Base-by-base conservation (phyloP, 2,329 filamentous ascomycete species). In the Periconia macrospinosa region DNA sequence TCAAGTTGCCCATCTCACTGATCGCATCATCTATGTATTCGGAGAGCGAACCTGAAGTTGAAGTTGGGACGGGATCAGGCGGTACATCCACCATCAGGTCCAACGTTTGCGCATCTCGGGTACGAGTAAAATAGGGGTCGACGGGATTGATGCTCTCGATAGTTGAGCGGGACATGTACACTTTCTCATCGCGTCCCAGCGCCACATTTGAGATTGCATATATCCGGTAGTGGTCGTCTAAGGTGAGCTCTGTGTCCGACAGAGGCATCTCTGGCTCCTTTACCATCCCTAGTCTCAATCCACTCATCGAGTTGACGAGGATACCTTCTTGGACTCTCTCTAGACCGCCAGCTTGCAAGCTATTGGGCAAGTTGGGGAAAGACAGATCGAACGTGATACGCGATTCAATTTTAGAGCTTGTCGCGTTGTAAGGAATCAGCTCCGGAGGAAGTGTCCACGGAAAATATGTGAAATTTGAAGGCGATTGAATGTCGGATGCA, bases 371-470 rank as follows among this genome's bases (percentile, higher is more conserved):
- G 41, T 80, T 78, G 10, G 86, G 86, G 65, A 89, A 89, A 0
- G 85, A 84, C 3, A 89, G 80, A 50, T 88, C 86, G 49, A 94
- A 86, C 2, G 91, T 89, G 10, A 88, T 81, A 17, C 88, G 87
- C 52, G 86, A 80, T 6, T 85, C 81, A 60, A 96, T 87, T 13
- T 83, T 85, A 5, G 87, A 82, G 61, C 91, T 96, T n/a, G 82
- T 88, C 0, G 89, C 93, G 65, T 95, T 86, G 10, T 78, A 75
- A 0, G 92, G 91, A 2, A 97, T 81, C 62, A 96, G 80, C 23
- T 84, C 81, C 1, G 80, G 78, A 0, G 94, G 93, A 0, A 99
- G 78, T 0, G 94, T 97, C 93, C 93, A 97, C 0, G 94, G 94
- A 67, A 92, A 97, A 64, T 90, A 87, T 0, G 89, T 93, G 70